A percentile compares a stretch with the other conserved stretches of the same genome.
These are phyloP conservation scores for Cladophialophora bantiana DNA, from an alignment of 2,329 filamentous ascomycete genomes.

Conservation along the genomic window DNA sequence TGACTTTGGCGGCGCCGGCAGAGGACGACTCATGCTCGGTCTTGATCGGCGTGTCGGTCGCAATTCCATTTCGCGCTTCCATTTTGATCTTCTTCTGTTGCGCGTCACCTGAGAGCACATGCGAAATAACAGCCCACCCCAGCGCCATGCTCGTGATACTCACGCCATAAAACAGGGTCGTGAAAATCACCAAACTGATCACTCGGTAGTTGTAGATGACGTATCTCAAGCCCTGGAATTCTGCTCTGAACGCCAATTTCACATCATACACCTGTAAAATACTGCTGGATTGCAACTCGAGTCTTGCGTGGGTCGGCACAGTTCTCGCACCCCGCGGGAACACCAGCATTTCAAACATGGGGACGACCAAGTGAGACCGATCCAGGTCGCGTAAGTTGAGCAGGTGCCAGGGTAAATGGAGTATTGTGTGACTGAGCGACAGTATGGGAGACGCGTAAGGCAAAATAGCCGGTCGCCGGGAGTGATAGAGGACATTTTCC, in stretches of 20 bases:
- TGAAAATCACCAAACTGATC: slow-evolving; percentile 72
- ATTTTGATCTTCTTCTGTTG: slow-evolving; percentile 12
- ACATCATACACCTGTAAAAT: slow-evolving; percentile 74
- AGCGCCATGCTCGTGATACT: slow-evolving; percentile 72
- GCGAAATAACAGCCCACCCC: slow-evolving; percentile 65
- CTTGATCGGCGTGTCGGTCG: slow-evolving; percentile 39
- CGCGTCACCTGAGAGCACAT: slow-evolving; percentile 44
- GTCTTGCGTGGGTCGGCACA: slow-evolving; percentile 60
- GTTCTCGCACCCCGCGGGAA: slow-evolving; percentile 66
- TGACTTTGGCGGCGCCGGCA: slow-evolving; percentile 32
- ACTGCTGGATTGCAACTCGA: slow-evolving; percentile 70
- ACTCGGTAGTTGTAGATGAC: slow-evolving; percentile 86
- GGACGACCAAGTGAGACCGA: slow-evolving; percentile 67
- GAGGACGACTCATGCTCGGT: slow-evolving; percentile 26
- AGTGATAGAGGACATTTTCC: slow-evolving; percentile 62
- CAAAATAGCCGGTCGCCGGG: slow-evolving; percentile 77
- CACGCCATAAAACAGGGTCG: slow-evolving; percentile 74
- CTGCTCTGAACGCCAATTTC: slow-evolving; percentile 72
- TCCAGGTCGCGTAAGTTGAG: slow-evolving; percentile 58
- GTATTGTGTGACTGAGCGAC: slow-evolving; percentile 54
- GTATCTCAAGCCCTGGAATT: slow-evolving; percentile 76
- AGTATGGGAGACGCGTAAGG: slow-evolving; percentile 79
- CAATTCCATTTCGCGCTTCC: slow-evolving; percentile 19
- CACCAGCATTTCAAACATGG: slow-evolving; percentile 74
- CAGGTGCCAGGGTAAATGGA: slow-evolving; percentile 37